Percentiles rank a stretch among this genome's conserved stretches.
These are phyloP conservation scores for Obelidium mucronatum DNA, from an alignment of 192 early-diverging fungal genomes.

Conservation along the genomic window DNA sequence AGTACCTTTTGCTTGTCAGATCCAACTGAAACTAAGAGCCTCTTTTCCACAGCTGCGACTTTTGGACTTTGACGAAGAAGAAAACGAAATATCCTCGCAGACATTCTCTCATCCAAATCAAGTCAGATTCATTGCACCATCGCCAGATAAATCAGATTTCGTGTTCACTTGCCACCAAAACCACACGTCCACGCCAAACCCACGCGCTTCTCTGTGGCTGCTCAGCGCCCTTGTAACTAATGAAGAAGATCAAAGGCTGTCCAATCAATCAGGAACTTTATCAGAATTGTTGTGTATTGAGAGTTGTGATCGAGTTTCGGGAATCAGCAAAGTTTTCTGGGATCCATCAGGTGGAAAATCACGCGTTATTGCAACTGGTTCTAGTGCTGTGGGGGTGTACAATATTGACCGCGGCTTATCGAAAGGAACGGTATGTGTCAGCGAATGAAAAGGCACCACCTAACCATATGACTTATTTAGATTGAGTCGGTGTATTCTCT, in stretches of 20 bases:
- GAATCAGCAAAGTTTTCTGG: slow-evolving; percentile 57
- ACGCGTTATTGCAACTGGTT: slow-evolving; percentile 30
- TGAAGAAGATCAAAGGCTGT: slow-evolving; percentile 34
- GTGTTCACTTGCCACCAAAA: slow-evolving; percentile 68
- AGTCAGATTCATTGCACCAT: slow-evolving; percentile 70
- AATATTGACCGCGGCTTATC: slow-evolving; percentile 51
- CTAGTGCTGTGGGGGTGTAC: slow-evolving; percentile 56
- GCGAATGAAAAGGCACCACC: too few relatives aligned
- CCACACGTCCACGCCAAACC: slow-evolving; percentile 14
- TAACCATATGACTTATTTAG: too few relatives aligned
- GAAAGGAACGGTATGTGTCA: slow-evolving; percentile 51
- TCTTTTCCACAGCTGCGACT: slow-evolving; percentile 75
- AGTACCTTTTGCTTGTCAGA: slow-evolving; percentile 41
- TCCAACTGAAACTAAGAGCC: not conserved
- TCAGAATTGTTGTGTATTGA: slow-evolving; percentile 42
- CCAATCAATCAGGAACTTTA: slow-evolving; percentile 45
- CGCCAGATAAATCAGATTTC: slow-evolving; percentile 61
- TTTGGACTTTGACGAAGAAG: slow-evolving; percentile 80
- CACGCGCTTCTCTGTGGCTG: slow-evolving; percentile 44
- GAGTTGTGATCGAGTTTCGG: slow-evolving; percentile 8
- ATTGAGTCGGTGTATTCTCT: slow-evolving; percentile 6
- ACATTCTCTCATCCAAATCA: slow-evolving; percentile 71
- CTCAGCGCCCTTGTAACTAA: slow-evolving; percentile 35
- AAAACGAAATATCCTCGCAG: slow-evolving; percentile 60
- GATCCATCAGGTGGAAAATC: slow-evolving; percentile 46